Evolutionary conservation across 1,284 basidiomycete species (phyloP).

Genomic region (Fomes fomentarius): DNA sequence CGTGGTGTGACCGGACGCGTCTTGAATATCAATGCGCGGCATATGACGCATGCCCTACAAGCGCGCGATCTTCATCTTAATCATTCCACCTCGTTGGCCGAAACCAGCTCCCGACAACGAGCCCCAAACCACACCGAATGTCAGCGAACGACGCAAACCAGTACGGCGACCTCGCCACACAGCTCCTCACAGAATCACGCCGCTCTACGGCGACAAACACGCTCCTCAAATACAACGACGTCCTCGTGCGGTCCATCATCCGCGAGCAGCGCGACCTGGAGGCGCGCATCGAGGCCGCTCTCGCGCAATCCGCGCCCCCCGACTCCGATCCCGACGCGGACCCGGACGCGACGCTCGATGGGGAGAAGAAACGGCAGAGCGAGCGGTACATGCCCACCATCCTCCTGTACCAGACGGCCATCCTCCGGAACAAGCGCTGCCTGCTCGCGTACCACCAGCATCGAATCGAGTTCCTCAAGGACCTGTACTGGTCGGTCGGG

Average conservation of each 20-base stretch:
- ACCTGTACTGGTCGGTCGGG: constrained; percentile 92
- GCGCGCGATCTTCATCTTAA: too few species aligned
- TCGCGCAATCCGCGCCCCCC: constrained; percentile 42
- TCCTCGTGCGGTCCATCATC: constrained; percentile 82
- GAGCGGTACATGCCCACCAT: constrained; percentile 62
- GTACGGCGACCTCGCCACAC: constrained; percentile 84
- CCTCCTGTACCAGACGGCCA: constrained; percentile 86
- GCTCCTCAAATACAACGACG: constrained; percentile 91
- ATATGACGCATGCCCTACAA: too few species aligned
- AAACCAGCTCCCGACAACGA: too few species aligned
- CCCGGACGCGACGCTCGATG: constrained; percentile 18
- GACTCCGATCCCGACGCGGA: constrained; percentile 41
- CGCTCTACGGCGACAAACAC: constrained; percentile 83
- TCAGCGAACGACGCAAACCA: constrained; percentile 47
- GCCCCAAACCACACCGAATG: not conserved
- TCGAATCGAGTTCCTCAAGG: constrained; percentile 80
- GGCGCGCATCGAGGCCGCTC: constrained; percentile 52
- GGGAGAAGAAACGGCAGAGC: constrained; percentile 2
- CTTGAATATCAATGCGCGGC: too few species aligned
- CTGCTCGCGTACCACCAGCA: constrained; percentile 91
- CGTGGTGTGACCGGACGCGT: too few species aligned
- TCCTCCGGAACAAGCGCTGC: constrained; percentile 91
- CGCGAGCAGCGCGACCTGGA: constrained; percentile 93
- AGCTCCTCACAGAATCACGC: constrained; percentile 86
- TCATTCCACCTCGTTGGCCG: too few species aligned